These are phyloP conservation scores for Rhododendron williamsianum DNA, from an alignment of 148 eudicot species.

Conservation along the genomic window DNA sequence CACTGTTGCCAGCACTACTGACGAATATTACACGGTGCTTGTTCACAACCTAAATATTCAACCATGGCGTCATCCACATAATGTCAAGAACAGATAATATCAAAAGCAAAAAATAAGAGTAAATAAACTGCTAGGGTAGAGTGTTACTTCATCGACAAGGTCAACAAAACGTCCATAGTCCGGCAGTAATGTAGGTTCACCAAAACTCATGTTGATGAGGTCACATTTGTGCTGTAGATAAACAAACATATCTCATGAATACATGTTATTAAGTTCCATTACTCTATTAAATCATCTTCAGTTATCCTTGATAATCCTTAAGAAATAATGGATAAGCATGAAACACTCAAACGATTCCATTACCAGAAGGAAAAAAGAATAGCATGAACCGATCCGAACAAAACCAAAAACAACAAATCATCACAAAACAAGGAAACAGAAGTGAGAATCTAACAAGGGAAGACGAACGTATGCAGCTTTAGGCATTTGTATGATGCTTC, in stretches of 20 bases:
- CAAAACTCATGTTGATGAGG: conserved; percentile 98
- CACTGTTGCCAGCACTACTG: conserved; percentile 96
- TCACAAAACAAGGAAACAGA: background rate
- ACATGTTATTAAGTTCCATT: background rate
- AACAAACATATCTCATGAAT: background rate
- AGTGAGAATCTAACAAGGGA: background rate
- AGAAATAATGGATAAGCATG: background rate
- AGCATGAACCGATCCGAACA: background rate
- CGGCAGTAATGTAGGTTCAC: conserved; percentile 84
- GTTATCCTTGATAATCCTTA: background rate
- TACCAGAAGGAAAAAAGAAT: background rate
- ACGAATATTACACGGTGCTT: conserved; percentile 78
- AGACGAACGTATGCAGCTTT: background rate
- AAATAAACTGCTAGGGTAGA: background rate
- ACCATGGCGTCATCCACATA: conserved; percentile 7
- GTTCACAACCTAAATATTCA: conserved; percentile 61
- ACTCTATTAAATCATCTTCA: background rate
- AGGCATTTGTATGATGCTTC: background rate
- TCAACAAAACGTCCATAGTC: conserved; percentile 99
- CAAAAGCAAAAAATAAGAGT: background rate
- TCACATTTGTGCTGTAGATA: conserved; percentile 91
- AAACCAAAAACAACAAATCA: background rate
- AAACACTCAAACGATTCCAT: background rate
- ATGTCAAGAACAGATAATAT: background rate
- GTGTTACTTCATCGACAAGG: conserved; percentile 76